These are phyloP conservation scores for Cephalotrichum gorgonifer DNA, from an alignment of 2,329 filamentous ascomycete genomes.

Conservation along the genomic window DNA sequence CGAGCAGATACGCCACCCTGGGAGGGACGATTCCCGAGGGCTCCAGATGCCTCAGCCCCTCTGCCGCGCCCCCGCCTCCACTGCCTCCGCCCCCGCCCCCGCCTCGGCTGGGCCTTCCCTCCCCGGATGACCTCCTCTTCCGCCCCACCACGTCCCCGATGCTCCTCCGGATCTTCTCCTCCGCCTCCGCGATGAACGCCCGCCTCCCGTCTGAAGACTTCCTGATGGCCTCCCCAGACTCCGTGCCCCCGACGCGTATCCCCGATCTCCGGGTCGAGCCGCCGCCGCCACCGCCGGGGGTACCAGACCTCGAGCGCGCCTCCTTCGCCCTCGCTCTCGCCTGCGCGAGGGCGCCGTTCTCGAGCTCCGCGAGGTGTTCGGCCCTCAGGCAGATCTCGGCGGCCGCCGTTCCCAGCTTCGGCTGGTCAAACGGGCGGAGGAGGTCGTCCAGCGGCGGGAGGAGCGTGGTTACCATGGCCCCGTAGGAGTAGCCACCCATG, in stretches of 20 bases:
- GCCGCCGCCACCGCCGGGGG: conserved; percentile 14
- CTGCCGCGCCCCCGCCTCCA: background rate
- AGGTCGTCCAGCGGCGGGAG: conserved; percentile 55
- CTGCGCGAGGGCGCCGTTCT: conserved; percentile 35
- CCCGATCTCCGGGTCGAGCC: conserved; percentile 18
- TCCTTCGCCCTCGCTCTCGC: conserved; percentile 13
- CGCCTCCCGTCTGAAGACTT: conserved; percentile 18
- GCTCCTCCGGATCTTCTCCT: conserved; percentile 35
- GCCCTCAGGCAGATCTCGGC: conserved; percentile 64
- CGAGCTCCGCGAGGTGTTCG: conserved; percentile 53
- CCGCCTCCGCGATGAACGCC: conserved; percentile 29
- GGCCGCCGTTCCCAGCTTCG: conserved; percentile 43
- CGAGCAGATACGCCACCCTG: conserved; percentile 46
- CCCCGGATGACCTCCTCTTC: conserved; percentile 17
- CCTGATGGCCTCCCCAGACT: conserved; percentile 27
- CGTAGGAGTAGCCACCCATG: conserved; percentile 82
- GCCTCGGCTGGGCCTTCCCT: conserved; percentile 1
- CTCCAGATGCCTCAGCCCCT: conserved; percentile 4
- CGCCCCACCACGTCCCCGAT: conserved; percentile 37
- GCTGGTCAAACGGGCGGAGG: conserved; percentile 45
- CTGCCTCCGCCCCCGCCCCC: background rate
- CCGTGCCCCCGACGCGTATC: conserved; percentile 40
- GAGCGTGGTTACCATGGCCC: conserved; percentile 67
- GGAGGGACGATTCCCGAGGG: conserved; percentile 24
- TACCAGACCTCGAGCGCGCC: conserved; percentile 15